Base-by-base conservation (phyloP, 352 stramenopile species). In the Phytophthora syringae region DNA sequence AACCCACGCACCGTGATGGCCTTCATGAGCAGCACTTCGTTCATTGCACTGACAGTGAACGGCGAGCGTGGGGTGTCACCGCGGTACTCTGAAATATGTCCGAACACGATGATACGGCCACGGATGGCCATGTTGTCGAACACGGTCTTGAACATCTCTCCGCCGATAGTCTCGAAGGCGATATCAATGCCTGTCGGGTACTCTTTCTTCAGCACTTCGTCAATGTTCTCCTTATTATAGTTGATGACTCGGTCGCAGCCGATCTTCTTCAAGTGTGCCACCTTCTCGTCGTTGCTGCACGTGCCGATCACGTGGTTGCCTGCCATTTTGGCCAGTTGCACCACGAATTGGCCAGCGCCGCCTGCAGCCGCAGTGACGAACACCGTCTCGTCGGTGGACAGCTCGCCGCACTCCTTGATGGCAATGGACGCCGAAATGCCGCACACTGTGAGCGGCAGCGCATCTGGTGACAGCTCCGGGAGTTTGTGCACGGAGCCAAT, bases 171-270 rank as follows among this genome's bases (percentile, higher is more conserved):
- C 57, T 72, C 64, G 21, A 72, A 72, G 51, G 64, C 64, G 44
- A 72, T 57, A 37, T 72, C 36, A 16, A 72, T 5, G 7, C 64
- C 64, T 3, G 56, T 68, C 22, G 64, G 64, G n/a, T 72, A 72
- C 39, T 72, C 58, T 11, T 72, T 68, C 43, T 64, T 68, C 16
- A 72, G 32, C 28, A 72, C 64, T 20, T 36, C n/a, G 7, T 40
- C 64, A 21, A 72, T 58, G 25, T 72, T 45, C 42, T 72, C 58
- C 51, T 63, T 68, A 3, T 24, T 72, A 51, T 68, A 72, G 40
- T 72, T 72, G n/a, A 72, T 72, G 3, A 68, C 64, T 3, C 64
- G 64, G 24, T 72, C 58, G 7, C 64, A 72, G n/a, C 64, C 64
- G n/a, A 72, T 24, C 22, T 50, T 56, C 51, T 72, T 72, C 20